A percentile compares a stretch with the other conserved stretches of the same genome.
These are phyloP conservation scores for Metschnikowia anglica DNA, from an alignment of 805 yeast species.

Conservation along the genomic window DNA sequence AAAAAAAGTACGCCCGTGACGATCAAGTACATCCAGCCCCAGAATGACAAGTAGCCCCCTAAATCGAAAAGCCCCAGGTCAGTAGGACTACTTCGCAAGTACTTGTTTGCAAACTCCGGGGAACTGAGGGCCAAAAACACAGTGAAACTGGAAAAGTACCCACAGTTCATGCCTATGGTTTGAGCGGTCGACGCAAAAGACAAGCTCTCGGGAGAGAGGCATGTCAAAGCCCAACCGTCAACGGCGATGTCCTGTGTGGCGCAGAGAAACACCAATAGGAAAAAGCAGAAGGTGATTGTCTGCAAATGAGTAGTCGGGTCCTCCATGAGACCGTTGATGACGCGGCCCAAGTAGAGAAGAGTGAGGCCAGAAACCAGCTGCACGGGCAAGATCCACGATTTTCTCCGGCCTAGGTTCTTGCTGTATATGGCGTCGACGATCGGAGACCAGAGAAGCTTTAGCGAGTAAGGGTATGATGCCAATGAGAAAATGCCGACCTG, in stretches of 20 bases:
- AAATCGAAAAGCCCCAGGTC: slow-evolving; percentile 68
- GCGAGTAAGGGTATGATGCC: slow-evolving; percentile 92
- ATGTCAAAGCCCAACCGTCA: slow-evolving; percentile 97
- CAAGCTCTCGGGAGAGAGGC: slow-evolving; percentile 71
- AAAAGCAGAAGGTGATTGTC: slow-evolving; percentile 67
- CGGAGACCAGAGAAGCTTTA: slow-evolving; percentile 94
- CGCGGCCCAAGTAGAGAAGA: slow-evolving; percentile 61
- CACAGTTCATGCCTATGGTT: slow-evolving; percentile 90
- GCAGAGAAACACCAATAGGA: slow-evolving; percentile 77
- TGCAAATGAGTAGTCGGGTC: slow-evolving; percentile 51
- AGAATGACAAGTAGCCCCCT: slow-evolving; percentile 70
- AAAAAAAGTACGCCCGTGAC: slow-evolving; percentile 63
- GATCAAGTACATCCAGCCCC: slow-evolving; percentile 70
- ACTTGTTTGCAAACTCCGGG: slow-evolving; percentile 87
- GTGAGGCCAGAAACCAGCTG: slow-evolving; percentile 77
- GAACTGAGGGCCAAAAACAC: slow-evolving; percentile 88
- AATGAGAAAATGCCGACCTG: slow-evolving; percentile 88
- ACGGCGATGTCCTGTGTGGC: slow-evolving; percentile 99
- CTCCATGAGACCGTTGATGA: slow-evolving; percentile 48
- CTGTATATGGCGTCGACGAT: slow-evolving; percentile 85
- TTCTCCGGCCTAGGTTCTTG: slow-evolving; percentile 69
- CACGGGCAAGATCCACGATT: slow-evolving; percentile 93
- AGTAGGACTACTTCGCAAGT: slow-evolving; percentile 60
- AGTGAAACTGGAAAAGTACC: slow-evolving; percentile 89
- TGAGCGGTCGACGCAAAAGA: slow-evolving; percentile 97